Percentiles rank a stretch among this genome's conserved stretches.
Conservation (phyloP, 768 basidiomycete species). For the Pleurotus djamor region DNA sequence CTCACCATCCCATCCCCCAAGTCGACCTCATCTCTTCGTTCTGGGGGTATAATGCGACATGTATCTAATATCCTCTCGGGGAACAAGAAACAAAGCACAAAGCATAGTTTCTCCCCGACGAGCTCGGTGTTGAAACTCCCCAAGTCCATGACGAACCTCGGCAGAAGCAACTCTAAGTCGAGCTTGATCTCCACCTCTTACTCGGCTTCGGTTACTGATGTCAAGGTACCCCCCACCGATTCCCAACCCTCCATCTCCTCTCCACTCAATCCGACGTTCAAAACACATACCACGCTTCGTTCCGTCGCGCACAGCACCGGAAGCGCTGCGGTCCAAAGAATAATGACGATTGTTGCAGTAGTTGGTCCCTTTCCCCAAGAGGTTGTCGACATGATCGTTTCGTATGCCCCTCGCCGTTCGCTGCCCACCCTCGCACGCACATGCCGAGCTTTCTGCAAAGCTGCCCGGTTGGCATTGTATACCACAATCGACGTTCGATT, state of each 20-base stretch:
- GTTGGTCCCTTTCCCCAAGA: slow-evolving; percentile 1
- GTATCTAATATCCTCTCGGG: slow-evolving; percentile 5
- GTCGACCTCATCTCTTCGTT: background rate
- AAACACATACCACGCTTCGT: background rate
- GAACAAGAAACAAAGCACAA: slow-evolving; percentile 4
- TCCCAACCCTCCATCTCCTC: background rate
- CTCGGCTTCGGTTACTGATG: background rate
- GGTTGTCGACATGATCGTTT: background rate
- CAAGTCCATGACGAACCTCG: background rate
- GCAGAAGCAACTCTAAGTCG: background rate
- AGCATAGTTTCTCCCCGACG: background rate
- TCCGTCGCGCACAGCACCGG: background rate
- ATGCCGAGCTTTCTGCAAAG: slow-evolving; percentile 29
- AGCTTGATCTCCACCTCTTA: slow-evolving; percentile 4
- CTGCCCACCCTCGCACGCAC: slow-evolving; percentile 27
- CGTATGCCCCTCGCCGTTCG: slow-evolving; percentile 26
- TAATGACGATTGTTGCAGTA: background rate
- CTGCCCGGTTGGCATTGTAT: slow-evolving; percentile 32
- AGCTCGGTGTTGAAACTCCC: slow-evolving; percentile 2
- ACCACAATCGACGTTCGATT: slow-evolving; percentile 28
- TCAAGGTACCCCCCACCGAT: background rate
- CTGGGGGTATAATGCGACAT: slow-evolving; percentile 3
- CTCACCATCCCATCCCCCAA: background rate
- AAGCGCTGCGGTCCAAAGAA: background rate
- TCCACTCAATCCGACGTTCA: background rate